phyloP scores from a whole-genome alignment of 106 monocot genomes.

The Narthecium ossifragum region DNA sequence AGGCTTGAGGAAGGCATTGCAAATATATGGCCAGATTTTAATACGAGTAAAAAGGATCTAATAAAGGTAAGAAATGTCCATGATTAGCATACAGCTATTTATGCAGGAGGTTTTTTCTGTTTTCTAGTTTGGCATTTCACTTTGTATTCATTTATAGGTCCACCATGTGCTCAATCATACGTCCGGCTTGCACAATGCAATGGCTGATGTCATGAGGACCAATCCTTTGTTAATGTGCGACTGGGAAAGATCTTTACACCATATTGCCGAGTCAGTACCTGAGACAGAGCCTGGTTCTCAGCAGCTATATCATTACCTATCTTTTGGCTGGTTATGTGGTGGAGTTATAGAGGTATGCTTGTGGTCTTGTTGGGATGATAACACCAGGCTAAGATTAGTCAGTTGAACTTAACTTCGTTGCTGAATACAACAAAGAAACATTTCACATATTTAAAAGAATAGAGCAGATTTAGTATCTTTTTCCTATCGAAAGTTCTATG shows the following conservation, averaged over 20 bases:
- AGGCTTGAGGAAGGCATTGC: conserved; percentile 74
- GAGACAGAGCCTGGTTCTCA: conserved; percentile 67
- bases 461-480: no score
- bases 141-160: conserved; percentile 40
- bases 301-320: conserved; percentile 88
- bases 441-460: no score
- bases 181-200: conserved; percentile 81
- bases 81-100: neutral
- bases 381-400: no score
- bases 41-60: conserved; percentile 51
- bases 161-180: conserved; percentile 96
- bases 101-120: no score
- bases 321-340: conserved; percentile 99
- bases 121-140: neutral
- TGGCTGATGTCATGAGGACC: conserved; percentile 53
- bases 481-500: no score
- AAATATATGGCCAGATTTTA: conserved; percentile 92
- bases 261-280: conserved; percentile 49
- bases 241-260: conserved; percentile 78
- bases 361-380: no score
- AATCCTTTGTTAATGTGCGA: conserved; percentile 72
- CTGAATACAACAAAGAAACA: no score
- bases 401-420: no score
- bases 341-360: conserved; percentile 80
- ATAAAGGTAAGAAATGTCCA: conserved; percentile 52